Base-by-base conservation (phyloP, 257 asterid genomes). In the Rhazya stricta region DNA sequence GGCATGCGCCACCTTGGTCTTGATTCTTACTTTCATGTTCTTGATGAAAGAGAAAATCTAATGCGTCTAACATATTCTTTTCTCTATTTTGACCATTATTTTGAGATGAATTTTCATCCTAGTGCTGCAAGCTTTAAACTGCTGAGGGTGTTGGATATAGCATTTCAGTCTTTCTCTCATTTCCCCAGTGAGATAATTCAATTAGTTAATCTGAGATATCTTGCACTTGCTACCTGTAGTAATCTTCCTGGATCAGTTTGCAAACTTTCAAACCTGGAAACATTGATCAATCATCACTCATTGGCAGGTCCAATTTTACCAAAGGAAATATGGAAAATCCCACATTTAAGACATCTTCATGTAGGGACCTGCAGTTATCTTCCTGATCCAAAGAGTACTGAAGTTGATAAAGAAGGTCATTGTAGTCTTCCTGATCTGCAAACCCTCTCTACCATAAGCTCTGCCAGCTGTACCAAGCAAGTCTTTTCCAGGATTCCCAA, bases 101-200 rank as follows among this genome's bases (percentile, higher is more conserved):
- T 71, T 36, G n/a, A 18, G 4, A 0, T 16, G 3, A 13, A 61
- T 56, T 71, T 21, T 68, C 42, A 5, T 16, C 4, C 48, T 6
- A 62, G 63, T 32, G 62, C 6, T 3, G 57, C 79, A 67, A 78
- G 77, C 27, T 79, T 84, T 71, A 73, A 72, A 67, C 68, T 78
- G 74, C 76, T 84, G 6, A 78, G 83, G 67, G 81, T 84, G 13
- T 66, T 84, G 58, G 87, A 84, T 70, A 27, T 81, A 25, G 42
- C 58, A 32, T 76, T 57, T 74, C 74, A 19, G 62, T 32, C 39
- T 56, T 78, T 78, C 81, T 61, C n/a, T 3, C 69, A 73, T 48
- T 84, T 84, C 42, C 87, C 87, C 1, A 3, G 16, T 60, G 50
- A 48, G 67, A 77, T 83, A 19, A 12, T 71, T 27, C 45, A 50